Evolutionary conservation across 495 filamentous ascomycete genomes (phyloP), one percentile per base, ranked within the genome.

Genomic region (Cercophora newfieldiana): DNA sequence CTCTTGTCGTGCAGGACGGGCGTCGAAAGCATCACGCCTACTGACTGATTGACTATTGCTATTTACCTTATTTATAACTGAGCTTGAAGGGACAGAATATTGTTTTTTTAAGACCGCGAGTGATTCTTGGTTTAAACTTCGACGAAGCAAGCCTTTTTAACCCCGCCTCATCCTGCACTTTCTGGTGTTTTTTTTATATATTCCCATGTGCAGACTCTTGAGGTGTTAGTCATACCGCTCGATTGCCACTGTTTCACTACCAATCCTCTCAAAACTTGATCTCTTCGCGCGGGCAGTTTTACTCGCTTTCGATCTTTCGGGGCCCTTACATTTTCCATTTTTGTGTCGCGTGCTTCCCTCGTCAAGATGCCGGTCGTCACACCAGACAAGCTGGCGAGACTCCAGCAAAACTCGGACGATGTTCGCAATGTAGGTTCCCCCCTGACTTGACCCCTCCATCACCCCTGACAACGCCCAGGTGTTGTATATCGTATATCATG

Each of bases 291-390:
- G n/a, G 19, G 6, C 21, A n/a, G 48, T 14, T 22, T 19, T 2
- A 14, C 2, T 14, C 12, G 37, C 22, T 33, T 30, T n/a, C n/a
- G 1, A 3, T 22, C 21, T 5, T 8, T 30, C n/a, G 3, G 31
- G 14, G 3, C 44, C 14, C 37, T 31, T 22, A 19, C 21, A 22
- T 25, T 12, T 12, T n/a, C 5, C 47, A 61, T 61, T n/a, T 31
- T 50, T 30, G 26, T 77, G 5, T 44, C 21, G 18, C n/a, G 24
- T 21, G 5, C 2, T 24, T n/a, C 7, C 25, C 14, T 25, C 30
- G n/a, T 50, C 59, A 61, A 79, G 57, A 97, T 97, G 93, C 93
- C 93, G 66, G 88, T 97, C 59, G 91, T 97, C 61, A 90, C 83
- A 62, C 87, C 92, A 63, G 91, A 96, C 65, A 92, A 96, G 80